Evolutionary conservation across 768 basidiomycete genomes (phyloP), one percentile per base, ranked within the genome.

Genomic region (Serendipita sp.): DNA sequence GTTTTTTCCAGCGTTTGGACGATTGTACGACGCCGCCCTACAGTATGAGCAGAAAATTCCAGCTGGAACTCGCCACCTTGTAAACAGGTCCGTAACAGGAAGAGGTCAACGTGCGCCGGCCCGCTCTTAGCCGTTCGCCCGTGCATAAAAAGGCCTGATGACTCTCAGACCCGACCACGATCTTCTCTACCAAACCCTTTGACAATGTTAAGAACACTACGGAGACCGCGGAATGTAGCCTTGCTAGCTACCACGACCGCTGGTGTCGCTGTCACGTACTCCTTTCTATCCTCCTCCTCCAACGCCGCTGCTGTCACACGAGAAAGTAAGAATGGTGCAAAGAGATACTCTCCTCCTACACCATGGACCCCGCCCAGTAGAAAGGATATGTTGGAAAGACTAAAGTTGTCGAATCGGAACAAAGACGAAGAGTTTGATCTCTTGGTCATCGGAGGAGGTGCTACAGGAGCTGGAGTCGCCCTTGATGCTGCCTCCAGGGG

Each of bases 401-500:
- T 91, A 16, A 80, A 76, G 69, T 77, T 77, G 1, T 79, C 81
- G 23, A 16, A 13, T 15, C 10, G 31, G 29, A 68, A 72, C 1
- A 76, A 76, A 1, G 77, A 79, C 18, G 79, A 83, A 13, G 80
- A 81, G 60, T 89, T 89, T 67, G 91, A 94, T 73, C 69, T 93
- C 33, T 75, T 94, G 58, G 76, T 97, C 68, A 84, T 97, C 36
- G 95, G 94, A 31, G 94, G 95, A 44, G 95, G 95, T 18, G 95
- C 95, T 3, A 97, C 93, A 1, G 95, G 95, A 60, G 88, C 93
- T 0, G 95, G 96, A 45, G 87, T 93, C n/a, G 95, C 94, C 5
- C 81, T 99, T 11, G 95, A 98, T 73, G 95, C 95, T 50, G 92
- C 89, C 3, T 88, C 84, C 70, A 77, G 95, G 64, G 94, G 96